Evolutionary conservation across 2,329 filamentous ascomycete species (phyloP).

Genomic region (Mycosphaerella arachidis): DNA sequence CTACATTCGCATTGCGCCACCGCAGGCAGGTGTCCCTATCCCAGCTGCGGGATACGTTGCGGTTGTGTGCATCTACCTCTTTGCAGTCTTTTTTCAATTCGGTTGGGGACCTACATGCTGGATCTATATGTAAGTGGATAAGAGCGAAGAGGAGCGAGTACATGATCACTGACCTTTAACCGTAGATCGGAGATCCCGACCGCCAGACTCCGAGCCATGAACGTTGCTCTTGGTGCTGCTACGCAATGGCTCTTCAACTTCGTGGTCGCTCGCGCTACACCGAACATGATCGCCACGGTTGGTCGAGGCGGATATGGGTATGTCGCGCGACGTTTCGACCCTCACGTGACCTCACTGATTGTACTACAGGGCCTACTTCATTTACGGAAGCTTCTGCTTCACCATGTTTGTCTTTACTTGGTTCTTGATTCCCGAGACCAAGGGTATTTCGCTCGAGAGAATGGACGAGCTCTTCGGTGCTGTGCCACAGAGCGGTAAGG

Average conservation of each 20-base stretch:
- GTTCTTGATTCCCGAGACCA: conserved; percentile 55
- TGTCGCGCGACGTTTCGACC: conserved; percentile 15
- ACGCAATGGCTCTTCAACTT: conserved; percentile 68
- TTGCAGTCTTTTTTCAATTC: conserved; percentile 63
- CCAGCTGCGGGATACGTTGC: conserved; percentile 65
- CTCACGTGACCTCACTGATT: conserved; percentile 35
- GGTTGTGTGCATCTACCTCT: conserved; percentile 67
- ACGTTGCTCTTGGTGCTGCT: conserved; percentile 63
- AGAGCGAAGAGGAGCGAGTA: conserved; percentile 50
- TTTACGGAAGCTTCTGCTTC: conserved; percentile 64
- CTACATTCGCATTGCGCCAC: conserved; percentile 61
- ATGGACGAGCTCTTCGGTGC: conserved; percentile 34
- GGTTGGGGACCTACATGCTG: conserved; percentile 67
- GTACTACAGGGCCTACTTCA: conserved; percentile 54
- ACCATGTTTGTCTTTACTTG: conserved; percentile 62
- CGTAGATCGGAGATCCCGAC: conserved; percentile 59
- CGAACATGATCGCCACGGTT: conserved; percentile 60
- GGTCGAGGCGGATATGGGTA: conserved; percentile 48
- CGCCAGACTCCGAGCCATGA: conserved; percentile 60
- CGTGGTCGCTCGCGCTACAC: conserved; percentile 62
- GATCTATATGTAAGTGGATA: conserved; percentile 49
- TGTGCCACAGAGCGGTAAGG: conserved; percentile 31
- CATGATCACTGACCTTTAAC: conserved; percentile 56
- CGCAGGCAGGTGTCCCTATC: conserved; percentile 50
- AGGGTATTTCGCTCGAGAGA: conserved; percentile 47